phyloP scores from a whole-genome alignment of 768 basidiomycete species.

The Leucogyrophana mollusca region DNA sequence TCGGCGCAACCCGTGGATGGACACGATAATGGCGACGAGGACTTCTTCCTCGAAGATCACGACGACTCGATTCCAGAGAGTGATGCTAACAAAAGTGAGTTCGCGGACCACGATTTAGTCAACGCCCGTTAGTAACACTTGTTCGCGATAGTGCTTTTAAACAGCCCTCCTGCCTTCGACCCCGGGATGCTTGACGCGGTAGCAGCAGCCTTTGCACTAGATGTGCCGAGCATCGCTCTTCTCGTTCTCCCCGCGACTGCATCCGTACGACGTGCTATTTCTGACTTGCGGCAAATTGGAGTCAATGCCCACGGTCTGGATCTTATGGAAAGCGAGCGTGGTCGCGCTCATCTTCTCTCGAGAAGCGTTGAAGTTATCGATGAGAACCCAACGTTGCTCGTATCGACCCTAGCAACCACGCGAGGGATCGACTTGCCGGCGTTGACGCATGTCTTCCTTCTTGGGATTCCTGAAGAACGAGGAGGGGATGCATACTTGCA shows the following conservation, averaged over 20 bases:
- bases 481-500: conserved; percentile 65
- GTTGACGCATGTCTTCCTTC: conserved; percentile 72
- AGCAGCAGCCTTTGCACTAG: conserved; percentile 67
- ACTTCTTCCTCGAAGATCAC: conserved; percentile 22
- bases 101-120: not conserved
- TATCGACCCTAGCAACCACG: conserved; percentile 66
- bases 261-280: conserved; percentile 59
- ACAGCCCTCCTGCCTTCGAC: conserved; percentile 52
- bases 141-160: conserved; percentile 38
- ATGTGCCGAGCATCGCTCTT: conserved; percentile 65
- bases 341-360: conserved; percentile 41
- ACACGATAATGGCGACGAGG: conserved; percentile 6
- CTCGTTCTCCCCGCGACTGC: conserved; percentile 65
- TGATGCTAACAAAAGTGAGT: conserved; percentile 21
- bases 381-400: conserved; percentile 61
- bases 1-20: not conserved
- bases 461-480: conserved; percentile 56
- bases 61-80: conserved; percentile 16
- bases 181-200: conserved; percentile 62
- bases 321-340: conserved; percentile 42
- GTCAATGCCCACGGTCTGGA: conserved; percentile 66
- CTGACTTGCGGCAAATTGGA: conserved; percentile 63
- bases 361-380: conserved; percentile 28
- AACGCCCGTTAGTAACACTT: conserved; percentile 8
- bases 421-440: conserved; percentile 73